Conservation (phyloP, 1,284 basidiomycete species). For the Irpex sp. region DNA sequence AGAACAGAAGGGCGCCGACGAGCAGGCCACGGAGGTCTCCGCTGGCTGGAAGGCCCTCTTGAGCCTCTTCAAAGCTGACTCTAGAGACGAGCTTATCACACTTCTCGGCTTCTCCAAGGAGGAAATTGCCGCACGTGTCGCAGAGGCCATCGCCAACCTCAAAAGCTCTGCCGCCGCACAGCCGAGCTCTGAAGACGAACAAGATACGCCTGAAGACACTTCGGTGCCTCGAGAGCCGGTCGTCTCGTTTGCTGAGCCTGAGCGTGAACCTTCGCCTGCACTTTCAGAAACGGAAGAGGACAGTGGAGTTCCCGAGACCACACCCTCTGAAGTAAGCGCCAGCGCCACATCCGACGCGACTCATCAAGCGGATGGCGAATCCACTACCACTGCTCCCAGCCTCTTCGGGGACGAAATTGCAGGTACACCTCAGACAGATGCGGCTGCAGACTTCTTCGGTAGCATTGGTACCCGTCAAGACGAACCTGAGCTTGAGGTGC, state of each 20-base stretch:
- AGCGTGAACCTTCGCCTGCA: slow-evolving; percentile 37
- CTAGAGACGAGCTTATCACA: slow-evolving; percentile 86
- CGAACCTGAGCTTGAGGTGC: slow-evolving; percentile 61
- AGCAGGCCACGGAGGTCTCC: slow-evolving; percentile 35
- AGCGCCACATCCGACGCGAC: slow-evolving; percentile 61
- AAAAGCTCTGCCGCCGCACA: slow-evolving; percentile 41
- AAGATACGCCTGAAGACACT: slow-evolving; percentile 39
- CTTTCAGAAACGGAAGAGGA: slow-evolving; percentile 40
- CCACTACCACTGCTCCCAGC: slow-evolving; percentile 78
- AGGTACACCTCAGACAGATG: slow-evolving; percentile 58
- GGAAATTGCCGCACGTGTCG: slow-evolving; percentile 78
- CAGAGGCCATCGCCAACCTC: slow-evolving; percentile 77
- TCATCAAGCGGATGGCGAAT: slow-evolving; percentile 66
- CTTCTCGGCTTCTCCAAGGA: slow-evolving; percentile 92
- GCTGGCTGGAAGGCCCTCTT: slow-evolving; percentile 87
- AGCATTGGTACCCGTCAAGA: slow-evolving; percentile 65
- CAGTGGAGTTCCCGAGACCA: slow-evolving; percentile 48
- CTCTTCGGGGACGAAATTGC: slow-evolving; percentile 83
- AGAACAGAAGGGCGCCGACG: slow-evolving; percentile 47
- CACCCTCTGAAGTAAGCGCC: slow-evolving; percentile 71
- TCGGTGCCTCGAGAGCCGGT: slow-evolving; percentile 59
- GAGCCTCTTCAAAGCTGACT: slow-evolving; percentile 88
- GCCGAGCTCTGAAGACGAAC: slow-evolving; percentile 18
- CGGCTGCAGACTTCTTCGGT: slow-evolving; percentile 88
- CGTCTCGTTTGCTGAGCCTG: slow-evolving; percentile 76